Percentiles rank a stretch among this genome's conserved stretches.
Evolutionary conservation across 2,329 filamentous ascomycete species (phyloP).

Genomic region (Fusarium sp.): DNA sequence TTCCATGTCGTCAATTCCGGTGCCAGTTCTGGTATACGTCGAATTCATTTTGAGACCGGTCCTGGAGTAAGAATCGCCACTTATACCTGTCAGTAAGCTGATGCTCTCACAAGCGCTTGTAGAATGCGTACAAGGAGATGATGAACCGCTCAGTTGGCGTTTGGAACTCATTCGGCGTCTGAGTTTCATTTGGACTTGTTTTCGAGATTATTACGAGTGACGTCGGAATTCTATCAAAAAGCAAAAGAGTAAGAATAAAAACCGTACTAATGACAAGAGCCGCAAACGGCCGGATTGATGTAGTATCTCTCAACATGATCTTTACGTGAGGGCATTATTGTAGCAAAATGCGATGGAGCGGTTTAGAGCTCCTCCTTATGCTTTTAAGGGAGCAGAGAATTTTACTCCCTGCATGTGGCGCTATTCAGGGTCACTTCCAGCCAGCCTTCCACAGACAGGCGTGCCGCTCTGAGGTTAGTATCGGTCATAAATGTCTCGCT

Average conservation of each 20-base stretch:
- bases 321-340: background rate
- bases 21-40: slow-evolving; percentile 3
- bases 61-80: slow-evolving; percentile 1
- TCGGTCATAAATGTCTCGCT: too few relatives aligned
- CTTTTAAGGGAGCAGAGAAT: background rate
- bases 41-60: slow-evolving; percentile 2
- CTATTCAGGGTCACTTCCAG: background rate
- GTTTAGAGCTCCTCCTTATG: background rate
- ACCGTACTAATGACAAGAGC: background rate
- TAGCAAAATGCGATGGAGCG: background rate
- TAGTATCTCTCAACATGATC: background rate
- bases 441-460: background rate
- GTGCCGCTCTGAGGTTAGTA: background rate
- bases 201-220: background rate
- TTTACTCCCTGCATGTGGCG: background rate
- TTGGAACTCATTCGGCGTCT: background rate
- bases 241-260: background rate
- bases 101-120: background rate
- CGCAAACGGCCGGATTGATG: background rate
- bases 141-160: background rate
- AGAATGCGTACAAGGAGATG: background rate
- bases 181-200: background rate
- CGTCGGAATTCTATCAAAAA: background rate
- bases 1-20: background rate
- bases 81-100: background rate